These are phyloP conservation scores for Candida maris DNA, from an alignment of 805 yeast genomes.

Conservation along the genomic window DNA sequence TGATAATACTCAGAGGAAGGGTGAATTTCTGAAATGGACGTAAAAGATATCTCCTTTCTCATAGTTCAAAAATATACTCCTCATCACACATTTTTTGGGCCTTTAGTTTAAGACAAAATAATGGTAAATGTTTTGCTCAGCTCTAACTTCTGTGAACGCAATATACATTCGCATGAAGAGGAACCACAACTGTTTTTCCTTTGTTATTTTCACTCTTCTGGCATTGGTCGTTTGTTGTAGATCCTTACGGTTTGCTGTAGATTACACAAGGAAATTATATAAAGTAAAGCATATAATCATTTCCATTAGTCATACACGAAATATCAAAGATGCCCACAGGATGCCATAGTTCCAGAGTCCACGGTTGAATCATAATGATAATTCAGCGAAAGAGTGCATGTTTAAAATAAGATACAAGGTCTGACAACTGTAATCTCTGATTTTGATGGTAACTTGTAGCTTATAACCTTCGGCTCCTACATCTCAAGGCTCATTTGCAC, in stretches of 20 bases:
- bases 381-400: too few species aligned
- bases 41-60: not conserved
- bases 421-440: too few species aligned
- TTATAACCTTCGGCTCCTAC: too few species aligned
- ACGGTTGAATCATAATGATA: too few species aligned
- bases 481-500: too few species aligned
- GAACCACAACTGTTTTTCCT: not conserved
- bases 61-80: not conserved
- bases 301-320: not conserved
- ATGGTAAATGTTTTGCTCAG: not conserved
- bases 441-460: too few species aligned
- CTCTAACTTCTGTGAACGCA: not conserved
- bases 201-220: not conserved
- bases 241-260: too few species aligned
- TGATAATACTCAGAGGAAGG: not conserved
- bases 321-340: too few species aligned
- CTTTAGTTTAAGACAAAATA: not conserved
- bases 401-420: too few species aligned
- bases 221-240: not conserved
- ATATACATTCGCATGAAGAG: not conserved
- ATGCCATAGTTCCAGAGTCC: too few species aligned
- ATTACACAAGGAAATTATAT: too few species aligned
- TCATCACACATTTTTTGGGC: not conserved
- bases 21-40: not conserved
- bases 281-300: too few species aligned